phyloP scores from a whole-genome alignment of 1,139 yeast genomes.

The Blastobotrys elegans region DNA sequence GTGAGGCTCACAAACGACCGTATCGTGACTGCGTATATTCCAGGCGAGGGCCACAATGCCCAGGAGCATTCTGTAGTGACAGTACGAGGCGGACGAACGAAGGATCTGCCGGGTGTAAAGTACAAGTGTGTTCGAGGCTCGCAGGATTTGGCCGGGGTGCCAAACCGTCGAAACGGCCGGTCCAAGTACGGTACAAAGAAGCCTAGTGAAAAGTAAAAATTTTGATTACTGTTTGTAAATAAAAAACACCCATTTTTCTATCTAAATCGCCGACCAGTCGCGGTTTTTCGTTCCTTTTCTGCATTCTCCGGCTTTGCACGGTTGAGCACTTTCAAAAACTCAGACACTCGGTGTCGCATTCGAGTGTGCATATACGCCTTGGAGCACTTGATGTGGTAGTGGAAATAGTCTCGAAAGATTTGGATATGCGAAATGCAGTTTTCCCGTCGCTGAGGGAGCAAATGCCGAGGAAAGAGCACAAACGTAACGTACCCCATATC shows the following conservation, averaged over 20 bases:
- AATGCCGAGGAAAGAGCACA: conserved; percentile 62
- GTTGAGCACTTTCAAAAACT: conserved; percentile 90
- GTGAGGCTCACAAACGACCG: conserved; percentile 90
- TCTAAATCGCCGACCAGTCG: conserved; percentile 74
- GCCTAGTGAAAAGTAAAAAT: conserved; percentile 5
- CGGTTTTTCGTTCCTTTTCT: conserved; percentile 79
- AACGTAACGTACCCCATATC: conserved; percentile 42
- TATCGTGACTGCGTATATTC: conserved; percentile 86
- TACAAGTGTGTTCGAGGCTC: conserved; percentile 93
- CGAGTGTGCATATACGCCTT: conserved; percentile 98
- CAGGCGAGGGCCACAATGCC: conserved; percentile 98
- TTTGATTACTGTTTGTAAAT: not conserved
- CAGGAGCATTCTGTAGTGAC: conserved; percentile 97
- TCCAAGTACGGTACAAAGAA: conserved; percentile 87
- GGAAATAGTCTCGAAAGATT: conserved; percentile 92
- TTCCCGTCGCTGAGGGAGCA: conserved; percentile 70
- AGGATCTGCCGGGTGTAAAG: conserved; percentile 97
- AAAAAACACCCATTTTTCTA: conserved; percentile 1
- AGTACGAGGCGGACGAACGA: conserved; percentile 96
- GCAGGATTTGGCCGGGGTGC: conserved; percentile 91
- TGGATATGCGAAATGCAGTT: conserved; percentile 85
- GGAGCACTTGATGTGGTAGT: conserved; percentile 95
- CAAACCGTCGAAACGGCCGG: conserved; percentile 83
- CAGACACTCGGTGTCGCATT: conserved; percentile 93
- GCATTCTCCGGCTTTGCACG: conserved; percentile 93